Evolutionary conservation across 1,284 basidiomycete genomes (phyloP).

Genomic region (Rhodotorula sp.): DNA sequence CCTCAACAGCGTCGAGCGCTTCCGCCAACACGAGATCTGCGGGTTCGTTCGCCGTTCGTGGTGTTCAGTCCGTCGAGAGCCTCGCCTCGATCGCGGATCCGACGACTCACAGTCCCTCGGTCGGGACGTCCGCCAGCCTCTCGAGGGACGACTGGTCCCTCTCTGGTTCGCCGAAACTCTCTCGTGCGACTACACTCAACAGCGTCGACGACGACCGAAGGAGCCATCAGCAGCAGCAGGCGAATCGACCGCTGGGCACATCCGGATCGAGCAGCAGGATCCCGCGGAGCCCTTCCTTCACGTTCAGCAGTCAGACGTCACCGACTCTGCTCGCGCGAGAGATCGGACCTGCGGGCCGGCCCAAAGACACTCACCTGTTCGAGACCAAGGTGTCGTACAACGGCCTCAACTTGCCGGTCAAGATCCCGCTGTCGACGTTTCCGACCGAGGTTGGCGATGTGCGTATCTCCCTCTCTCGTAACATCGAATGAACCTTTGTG

Average conservation of each 20-base stretch:
- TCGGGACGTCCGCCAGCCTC: background rate
- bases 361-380: conserved; percentile 83
- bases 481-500: background rate
- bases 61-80: background rate
- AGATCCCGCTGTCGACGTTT: conserved; percentile 80
- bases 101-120: background rate
- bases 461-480: conserved; percentile 48
- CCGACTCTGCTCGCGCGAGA: background rate
- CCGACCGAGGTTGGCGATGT: conserved; percentile 95
- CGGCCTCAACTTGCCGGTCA: conserved; percentile 63
- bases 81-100: background rate
- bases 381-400: conserved; percentile 80
- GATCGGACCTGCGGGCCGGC: background rate
- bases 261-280: background rate
- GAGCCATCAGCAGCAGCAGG: background rate
- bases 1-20: background rate
- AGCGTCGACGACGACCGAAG: background rate
- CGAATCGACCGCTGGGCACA: background rate
- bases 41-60: background rate
- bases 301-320: background rate
- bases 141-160: background rate
- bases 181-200: background rate
- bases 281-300: background rate
- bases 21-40: background rate
- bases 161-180: background rate